phyloP scores from a whole-genome alignment of 768 basidiomycete species.

The Tremella yokohamensis region DNA sequence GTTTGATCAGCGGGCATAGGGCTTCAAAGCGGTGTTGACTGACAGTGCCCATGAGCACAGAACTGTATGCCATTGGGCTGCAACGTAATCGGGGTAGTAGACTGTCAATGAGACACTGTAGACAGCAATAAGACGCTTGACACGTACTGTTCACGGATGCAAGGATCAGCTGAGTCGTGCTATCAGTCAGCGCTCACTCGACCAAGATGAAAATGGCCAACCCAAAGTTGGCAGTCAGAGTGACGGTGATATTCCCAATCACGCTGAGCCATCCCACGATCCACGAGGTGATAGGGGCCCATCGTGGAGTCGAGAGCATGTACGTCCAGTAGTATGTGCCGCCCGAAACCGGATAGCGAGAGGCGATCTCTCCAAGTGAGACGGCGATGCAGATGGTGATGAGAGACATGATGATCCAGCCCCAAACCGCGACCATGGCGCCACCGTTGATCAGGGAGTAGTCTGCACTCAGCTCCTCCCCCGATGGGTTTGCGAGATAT shows the following conservation, averaged over 20 bases:
- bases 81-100: slow-evolving; percentile 60
- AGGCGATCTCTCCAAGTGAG: slow-evolving; percentile 35
- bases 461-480: slow-evolving; percentile 11
- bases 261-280: slow-evolving; percentile 66
- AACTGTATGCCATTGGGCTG: slow-evolving; percentile 60
- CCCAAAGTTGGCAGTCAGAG: slow-evolving; percentile 64
- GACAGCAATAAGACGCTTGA: too few species aligned
- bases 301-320: slow-evolving; percentile 57
- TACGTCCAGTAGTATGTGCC: slow-evolving; percentile 59
- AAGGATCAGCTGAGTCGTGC: too few species aligned
- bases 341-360: slow-evolving; percentile 29
- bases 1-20: too few species aligned
- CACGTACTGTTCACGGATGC: too few species aligned
- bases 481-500: too few species aligned
- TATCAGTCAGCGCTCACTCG: too few species aligned
- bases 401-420: slow-evolving; percentile 33
- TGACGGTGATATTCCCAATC: slow-evolving; percentile 65
- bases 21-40: slow-evolving; percentile 9
- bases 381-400: slow-evolving; percentile 31
- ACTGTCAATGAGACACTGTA: slow-evolving; percentile 56
- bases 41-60: slow-evolving; percentile 60
- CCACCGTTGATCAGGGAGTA: slow-evolving; percentile 29
- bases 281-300: slow-evolving; percentile 59
- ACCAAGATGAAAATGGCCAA: slow-evolving; percentile 43
- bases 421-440: slow-evolving; percentile 28